Evolutionary conservation across 2,329 filamentous ascomycete species (phyloP).

Genomic region (Pseudogymnoascus pannorum): DNA sequence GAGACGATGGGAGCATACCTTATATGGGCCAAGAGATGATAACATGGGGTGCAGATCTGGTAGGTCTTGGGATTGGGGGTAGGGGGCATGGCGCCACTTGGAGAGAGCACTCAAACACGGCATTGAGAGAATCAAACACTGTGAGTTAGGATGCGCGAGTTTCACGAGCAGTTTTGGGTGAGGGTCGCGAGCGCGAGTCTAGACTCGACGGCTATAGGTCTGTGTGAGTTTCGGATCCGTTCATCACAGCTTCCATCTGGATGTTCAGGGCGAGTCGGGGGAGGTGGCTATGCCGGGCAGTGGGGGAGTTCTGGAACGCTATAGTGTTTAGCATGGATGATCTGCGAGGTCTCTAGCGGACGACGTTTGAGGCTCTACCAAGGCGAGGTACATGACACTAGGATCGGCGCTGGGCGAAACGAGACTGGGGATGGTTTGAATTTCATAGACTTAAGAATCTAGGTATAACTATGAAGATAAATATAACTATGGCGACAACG

Average conservation of each 20-base stretch:
- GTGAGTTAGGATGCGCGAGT: neutral
- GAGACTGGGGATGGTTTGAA: neutral
- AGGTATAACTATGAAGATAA: neutral
- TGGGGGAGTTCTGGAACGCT: neutral
- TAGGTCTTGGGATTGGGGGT: neutral
- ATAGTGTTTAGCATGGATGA: neutral
- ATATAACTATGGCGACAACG: neutral
- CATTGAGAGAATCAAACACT: neutral
- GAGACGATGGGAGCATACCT: neutral
- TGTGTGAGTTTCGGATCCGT: neutral
- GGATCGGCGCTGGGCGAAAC: constrained; percentile 3
- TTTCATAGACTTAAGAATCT: neutral
- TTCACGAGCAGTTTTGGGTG: neutral
- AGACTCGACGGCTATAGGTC: neutral
- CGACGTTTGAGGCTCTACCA: constrained; percentile 5
- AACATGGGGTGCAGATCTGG: neutral
- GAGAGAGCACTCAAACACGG: neutral
- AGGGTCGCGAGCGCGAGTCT: neutral
- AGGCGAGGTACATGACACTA: constrained; percentile 5
- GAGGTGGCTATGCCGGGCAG: neutral
- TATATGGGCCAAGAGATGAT: constrained; percentile 3
- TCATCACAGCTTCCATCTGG: neutral
- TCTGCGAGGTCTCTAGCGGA: neutral
- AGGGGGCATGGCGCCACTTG: neutral
- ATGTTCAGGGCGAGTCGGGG: neutral